These are phyloP conservation scores for Sarocladiaceae sp. DNA, from an alignment of 2,329 filamentous ascomycete genomes.

Conservation along the genomic window DNA sequence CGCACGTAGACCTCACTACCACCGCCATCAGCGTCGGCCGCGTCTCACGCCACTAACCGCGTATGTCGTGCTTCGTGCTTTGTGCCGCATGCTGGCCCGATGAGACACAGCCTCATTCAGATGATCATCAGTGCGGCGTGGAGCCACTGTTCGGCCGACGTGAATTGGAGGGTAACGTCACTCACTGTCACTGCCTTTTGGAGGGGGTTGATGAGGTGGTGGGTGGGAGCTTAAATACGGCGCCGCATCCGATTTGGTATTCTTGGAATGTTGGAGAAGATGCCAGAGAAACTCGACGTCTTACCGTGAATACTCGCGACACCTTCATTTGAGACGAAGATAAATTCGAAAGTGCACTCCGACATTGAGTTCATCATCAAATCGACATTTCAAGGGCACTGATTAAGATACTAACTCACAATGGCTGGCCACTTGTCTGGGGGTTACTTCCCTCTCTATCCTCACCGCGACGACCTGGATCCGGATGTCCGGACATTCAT, in stretches of 20 bases:
- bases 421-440: slow-evolving; percentile 12
- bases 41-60: too few relatives aligned
- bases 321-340: neutral
- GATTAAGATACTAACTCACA: neutral
- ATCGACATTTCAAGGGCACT: too few relatives aligned
- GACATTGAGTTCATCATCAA: too few relatives aligned
- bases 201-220: neutral
- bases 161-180: neutral
- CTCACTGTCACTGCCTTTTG: neutral
- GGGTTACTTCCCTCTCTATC: slow-evolving; percentile 27
- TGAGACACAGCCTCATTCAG: too few relatives aligned
- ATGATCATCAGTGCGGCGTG: too few relatives aligned
- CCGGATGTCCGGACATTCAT: slow-evolving; percentile 33
- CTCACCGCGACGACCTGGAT: slow-evolving; percentile 24
- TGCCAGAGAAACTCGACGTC: neutral
- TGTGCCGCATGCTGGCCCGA: too few relatives aligned
- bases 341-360: slow-evolving; percentile 5
- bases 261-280: slow-evolving; percentile 2
- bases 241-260: neutral
- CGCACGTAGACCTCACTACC: too few relatives aligned
- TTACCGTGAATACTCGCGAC: neutral
- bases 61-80: too few relatives aligned
- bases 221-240: neutral
- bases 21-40: too few relatives aligned
- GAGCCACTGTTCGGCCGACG: too few relatives aligned